A percentile compares a stretch with the other conserved stretches of the same genome.
Evolutionary conservation across 192 early-diverging fungal genomes (phyloP).

Genomic region (Lunasporangiospora selenospora): DNA sequence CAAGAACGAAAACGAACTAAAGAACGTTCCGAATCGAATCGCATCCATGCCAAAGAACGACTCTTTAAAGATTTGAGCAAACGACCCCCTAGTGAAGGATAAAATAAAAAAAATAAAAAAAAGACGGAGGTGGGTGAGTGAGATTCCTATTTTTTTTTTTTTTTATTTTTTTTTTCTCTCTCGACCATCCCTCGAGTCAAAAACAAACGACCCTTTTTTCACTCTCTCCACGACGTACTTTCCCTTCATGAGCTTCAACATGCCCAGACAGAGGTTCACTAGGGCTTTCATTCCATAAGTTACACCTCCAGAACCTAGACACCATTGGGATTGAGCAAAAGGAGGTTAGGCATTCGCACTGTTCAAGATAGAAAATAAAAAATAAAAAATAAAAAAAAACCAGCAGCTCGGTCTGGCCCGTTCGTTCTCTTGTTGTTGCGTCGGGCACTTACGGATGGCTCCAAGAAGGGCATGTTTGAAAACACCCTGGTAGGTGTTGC

Average conservation of each 20-base stretch:
- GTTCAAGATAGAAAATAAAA: too few species aligned
- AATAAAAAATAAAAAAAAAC: too few species aligned
- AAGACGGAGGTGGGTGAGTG: too few species aligned
- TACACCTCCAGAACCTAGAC: slow-evolving; percentile 35
- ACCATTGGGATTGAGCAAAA: too few species aligned
- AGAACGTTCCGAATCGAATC: slow-evolving; percentile 71
- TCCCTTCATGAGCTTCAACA: slow-evolving; percentile 45
- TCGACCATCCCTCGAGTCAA: too few species aligned
- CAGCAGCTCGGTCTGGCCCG: too few species aligned
- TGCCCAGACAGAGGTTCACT: slow-evolving; percentile 40
- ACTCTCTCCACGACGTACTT: slow-evolving; percentile 19
- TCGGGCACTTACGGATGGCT: slow-evolving; percentile 41
- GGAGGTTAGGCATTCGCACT: too few species aligned
- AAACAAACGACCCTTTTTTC: too few species aligned
- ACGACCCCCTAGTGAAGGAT: slow-evolving; percentile 27
- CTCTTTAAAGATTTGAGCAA: slow-evolving; percentile 14
- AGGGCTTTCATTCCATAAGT: slow-evolving; percentile 38
- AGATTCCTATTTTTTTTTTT: too few species aligned
- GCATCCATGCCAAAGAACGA: slow-evolving; percentile 64
- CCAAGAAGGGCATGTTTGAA: slow-evolving; percentile 35
- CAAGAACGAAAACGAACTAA: slow-evolving; percentile 76
- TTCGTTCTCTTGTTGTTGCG: too few species aligned
- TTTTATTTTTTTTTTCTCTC: too few species aligned
- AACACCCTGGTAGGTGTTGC: slow-evolving; percentile 42
- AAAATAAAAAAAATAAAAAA: too few species aligned